Base-by-base conservation (phyloP, 306 rosid species). In the Begonia peltatifolia region DNA sequence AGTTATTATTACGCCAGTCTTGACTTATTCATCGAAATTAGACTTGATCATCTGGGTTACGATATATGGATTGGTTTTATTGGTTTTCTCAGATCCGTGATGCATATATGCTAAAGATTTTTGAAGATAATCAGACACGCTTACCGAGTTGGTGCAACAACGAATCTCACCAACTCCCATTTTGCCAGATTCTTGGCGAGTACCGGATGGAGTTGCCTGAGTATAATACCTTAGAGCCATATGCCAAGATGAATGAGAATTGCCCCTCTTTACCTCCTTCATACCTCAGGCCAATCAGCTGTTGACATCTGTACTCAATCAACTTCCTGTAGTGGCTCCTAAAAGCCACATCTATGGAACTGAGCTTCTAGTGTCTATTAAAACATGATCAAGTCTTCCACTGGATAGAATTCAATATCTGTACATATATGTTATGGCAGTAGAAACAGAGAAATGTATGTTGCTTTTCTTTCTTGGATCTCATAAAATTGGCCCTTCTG, bases 111-210 rank as follows among this genome's bases (percentile, higher is more conserved):
- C 87, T 89, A 12, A 85, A 71, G 68, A 67, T 85, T 59, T 90
- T 83, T 35, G 92, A 90, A 65, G 72, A 83, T 61, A 90, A 90
- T 66, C 87, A 74, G 63, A 82, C 87, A 43, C 81, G 85, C 9
- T 51, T 89, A 55, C 97, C 97, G 42, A 76, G 61, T 62, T 89
- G 97, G 95, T 89, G 97, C 73, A 75, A 80, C 60, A 53, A 69
- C 23, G 84, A 75, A 69, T 73, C 57, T 14, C 82, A 78, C 58
- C 56, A 36, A 52, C 80, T 78, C 53, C 92, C 87, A 2, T 90
- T 90, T 73, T 90, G 97, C 86, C 95, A 90, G 79, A 80, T 90
- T 81, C 95, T 90, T 38, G 97, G 97, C 42, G 94, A 90, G 57
- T 85, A 78, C 52, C 62, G 68, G 73, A 90, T 90, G 95, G 94